Base-by-base conservation (phyloP, 176 grass and related monocot species). In the Carex parvula region DNA sequence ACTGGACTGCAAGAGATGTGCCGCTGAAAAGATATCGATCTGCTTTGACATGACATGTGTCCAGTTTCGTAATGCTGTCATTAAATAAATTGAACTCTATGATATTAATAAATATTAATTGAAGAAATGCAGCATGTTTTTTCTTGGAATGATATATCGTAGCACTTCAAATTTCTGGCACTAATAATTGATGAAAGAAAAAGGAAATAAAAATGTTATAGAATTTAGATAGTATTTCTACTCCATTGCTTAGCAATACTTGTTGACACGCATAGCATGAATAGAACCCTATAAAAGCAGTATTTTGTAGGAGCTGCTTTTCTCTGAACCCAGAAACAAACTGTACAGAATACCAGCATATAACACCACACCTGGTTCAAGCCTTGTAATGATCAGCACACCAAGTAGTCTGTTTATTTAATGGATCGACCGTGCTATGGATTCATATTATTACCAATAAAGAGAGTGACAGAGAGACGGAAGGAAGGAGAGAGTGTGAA, bases 31-130 rank as follows among this genome's bases (percentile, higher is more conserved):
- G 48, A 29, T 29, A 29, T 29, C 1, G 29, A 29, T 29, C 1
- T 29, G 29, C 48, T 77, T 30, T 32, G 13, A 57, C 73, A 33
- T 32, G 22, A 57, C 73, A 33, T 33, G 73, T 57, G 13, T 78
- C 2, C 26, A 54, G 73, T 33, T 57, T 56, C 15, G 0, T 57
- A 8, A 17, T 78, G 2, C 26, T 35, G 52, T 57, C 17, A 57
- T 35, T 56, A 50, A 77, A 57, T 57, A 78, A 78, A 78, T 56
- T 78, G 68, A 18, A 71, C 35, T 70, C 42, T 42, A n/a, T 41
- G 7, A 18, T 41, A 41, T 18, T 20, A n/a, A 42, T 70, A 41
- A 10, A 70, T 70, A 44, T 21, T 44, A 52, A 14, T 26, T 52
- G 20, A 55, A 15, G 9, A 76, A 76, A 55, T 54, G 48, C 41